Conservation (phyloP, 345 rosid species). For the Jatropha curcas region DNA sequence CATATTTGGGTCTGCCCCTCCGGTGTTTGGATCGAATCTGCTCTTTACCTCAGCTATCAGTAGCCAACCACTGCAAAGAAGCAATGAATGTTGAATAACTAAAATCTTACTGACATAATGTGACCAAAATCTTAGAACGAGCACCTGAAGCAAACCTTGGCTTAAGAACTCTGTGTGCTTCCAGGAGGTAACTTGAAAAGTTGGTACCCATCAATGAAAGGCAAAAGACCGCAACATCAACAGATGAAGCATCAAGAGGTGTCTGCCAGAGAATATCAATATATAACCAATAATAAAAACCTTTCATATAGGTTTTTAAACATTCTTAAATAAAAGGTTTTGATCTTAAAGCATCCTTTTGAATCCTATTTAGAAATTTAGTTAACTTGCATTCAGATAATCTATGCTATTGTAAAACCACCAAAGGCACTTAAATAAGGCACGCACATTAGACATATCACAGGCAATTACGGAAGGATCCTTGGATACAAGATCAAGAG, state of each 20-base stretch:
- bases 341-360: background rate
- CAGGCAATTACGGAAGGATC: conserved; percentile 84
- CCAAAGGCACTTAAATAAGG: background rate
- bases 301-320: background rate
- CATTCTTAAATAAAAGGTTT: background rate
- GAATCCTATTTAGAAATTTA: background rate
- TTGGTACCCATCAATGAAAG: conserved; percentile 96
- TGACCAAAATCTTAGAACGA: conserved; percentile 7
- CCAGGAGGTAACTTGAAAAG: conserved; percentile 68
- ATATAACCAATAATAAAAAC: background rate
- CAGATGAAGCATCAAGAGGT: conserved; percentile 62
- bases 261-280: conserved; percentile 46
- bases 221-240: conserved; percentile 87
- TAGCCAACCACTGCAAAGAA: conserved; percentile 74
- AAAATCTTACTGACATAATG: background rate
- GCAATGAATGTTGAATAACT: background rate
- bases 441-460: conserved; percentile 83
- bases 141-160: conserved; percentile 52
- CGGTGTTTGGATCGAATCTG: conserved; percentile 84
- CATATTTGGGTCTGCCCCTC: conserved; percentile 82
- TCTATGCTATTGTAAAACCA: background rate
- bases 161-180: conserved; percentile 88
- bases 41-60: conserved; percentile 96
- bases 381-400: background rate
- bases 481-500: conserved; percentile 85